These are phyloP conservation scores for Aspergillus sclerotialis DNA, from an alignment of 2,329 filamentous ascomycete species.

Conservation along the genomic window DNA sequence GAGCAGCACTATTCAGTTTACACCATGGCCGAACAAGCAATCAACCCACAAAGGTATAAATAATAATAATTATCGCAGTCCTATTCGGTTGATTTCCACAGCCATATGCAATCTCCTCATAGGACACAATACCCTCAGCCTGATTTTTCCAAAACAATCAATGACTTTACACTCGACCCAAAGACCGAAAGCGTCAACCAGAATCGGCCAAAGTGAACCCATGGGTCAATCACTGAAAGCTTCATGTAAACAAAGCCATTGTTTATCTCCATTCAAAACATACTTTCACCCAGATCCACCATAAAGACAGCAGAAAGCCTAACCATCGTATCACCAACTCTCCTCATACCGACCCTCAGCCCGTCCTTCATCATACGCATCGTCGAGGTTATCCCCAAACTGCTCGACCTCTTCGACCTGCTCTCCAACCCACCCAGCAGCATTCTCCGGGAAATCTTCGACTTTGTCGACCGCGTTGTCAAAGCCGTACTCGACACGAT, in stretches of 20 bases:
- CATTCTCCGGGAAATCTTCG: slow-evolving; percentile 27
- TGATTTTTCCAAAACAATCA: too few species aligned
- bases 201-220: too few species aligned
- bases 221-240: not conserved
- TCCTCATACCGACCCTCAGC: slow-evolving; percentile 6
- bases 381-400: slow-evolving; percentile 36
- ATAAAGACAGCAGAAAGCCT: not conserved
- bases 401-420: slow-evolving; percentile 38
- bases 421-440: slow-evolving; percentile 34
- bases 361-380: slow-evolving; percentile 37
- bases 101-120: not conserved
- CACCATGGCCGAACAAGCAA: not conserved
- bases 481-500: slow-evolving; percentile 22
- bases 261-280: too few species aligned
- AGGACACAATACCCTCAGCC: not conserved
- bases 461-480: slow-evolving; percentile 22
- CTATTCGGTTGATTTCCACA: not conserved
- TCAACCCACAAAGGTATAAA: not conserved
- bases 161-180: too few species aligned
- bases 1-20: not conserved
- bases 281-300: not conserved
- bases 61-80: not conserved
- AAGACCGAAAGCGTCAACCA: too few species aligned
- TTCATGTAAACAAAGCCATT: not conserved
- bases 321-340: not conserved